Percentiles rank a stretch among this genome's conserved stretches.
Evolutionary conservation across 2,329 filamentous ascomycete species (phyloP).

Genomic region (Monilinia aucupariae): DNA sequence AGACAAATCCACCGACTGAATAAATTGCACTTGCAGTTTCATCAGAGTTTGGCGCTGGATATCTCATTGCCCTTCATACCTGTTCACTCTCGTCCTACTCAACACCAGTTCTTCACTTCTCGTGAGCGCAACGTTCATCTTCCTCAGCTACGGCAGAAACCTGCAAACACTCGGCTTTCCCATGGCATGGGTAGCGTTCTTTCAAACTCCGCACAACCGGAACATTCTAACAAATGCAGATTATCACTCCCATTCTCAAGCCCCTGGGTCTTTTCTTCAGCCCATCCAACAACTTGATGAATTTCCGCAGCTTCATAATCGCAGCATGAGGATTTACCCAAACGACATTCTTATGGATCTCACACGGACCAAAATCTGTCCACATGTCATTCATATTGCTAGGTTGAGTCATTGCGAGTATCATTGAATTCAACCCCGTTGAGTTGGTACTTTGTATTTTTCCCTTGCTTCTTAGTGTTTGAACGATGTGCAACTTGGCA

Average conservation of each 20-base stretch:
- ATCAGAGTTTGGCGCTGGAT: neutral
- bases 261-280: neutral
- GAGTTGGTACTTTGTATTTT: conserved; percentile 1
- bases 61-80: neutral
- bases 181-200: neutral
- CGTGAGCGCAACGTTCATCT: neutral
- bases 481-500: neutral
- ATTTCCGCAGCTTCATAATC: neutral
- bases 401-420: neutral
- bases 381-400: neutral
- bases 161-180: neutral
- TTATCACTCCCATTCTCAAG: neutral
- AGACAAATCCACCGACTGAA: neutral
- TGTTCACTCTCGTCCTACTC: neutral
- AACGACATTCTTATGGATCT: neutral
- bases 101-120: conserved; percentile 2
- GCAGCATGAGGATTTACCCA: neutral
- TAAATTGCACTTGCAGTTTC: too few species aligned
- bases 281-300: neutral
- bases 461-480: neutral
- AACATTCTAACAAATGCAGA: neutral
- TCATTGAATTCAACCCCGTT: neutral
- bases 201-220: neutral
- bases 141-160: neutral
- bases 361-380: neutral